Conservation (phyloP, 768 basidiomycete species). For the Suillus sp. region DNA sequence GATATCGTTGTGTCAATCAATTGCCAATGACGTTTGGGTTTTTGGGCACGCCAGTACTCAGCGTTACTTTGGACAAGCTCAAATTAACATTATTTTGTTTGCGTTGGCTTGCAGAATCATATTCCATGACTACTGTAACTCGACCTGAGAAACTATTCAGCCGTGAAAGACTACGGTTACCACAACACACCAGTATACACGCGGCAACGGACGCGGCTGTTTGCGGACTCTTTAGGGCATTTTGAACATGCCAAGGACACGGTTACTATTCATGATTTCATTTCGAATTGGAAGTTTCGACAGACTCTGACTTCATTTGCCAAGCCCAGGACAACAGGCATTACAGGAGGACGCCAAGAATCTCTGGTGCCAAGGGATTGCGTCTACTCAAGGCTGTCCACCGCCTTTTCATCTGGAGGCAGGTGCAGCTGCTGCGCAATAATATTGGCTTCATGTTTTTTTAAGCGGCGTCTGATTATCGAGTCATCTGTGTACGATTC, state of each 20-base stretch:
- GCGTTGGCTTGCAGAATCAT: neutral
- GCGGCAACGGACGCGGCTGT: no score
- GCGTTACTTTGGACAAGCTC: no score
- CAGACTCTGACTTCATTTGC: conserved; percentile 5
- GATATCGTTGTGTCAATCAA: neutral
- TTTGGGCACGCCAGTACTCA: neutral
- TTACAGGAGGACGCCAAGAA: neutral
- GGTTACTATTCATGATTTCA: neutral
- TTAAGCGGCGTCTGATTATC: neutral
- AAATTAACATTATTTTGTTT: neutral
- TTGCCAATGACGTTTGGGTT: neutral
- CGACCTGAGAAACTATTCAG: neutral
- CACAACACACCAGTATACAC: neutral
- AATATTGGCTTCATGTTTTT: neutral
- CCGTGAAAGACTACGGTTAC: neutral
- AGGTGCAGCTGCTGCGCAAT: neutral
- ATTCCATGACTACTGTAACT: neutral
- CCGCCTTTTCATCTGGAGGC: neutral
- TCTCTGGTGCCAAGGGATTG: neutral
- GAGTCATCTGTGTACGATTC: no score
- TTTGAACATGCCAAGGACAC: neutral
- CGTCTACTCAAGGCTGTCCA: neutral
- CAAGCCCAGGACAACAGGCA: neutral
- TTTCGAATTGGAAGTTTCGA: conserved; percentile 1
- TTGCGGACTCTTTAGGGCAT: neutral